Percentiles rank a stretch among this genome's conserved stretches.
These are phyloP conservation scores for Evansstolkia leycettana DNA, from an alignment of 495 filamentous ascomycete genomes.

Conservation along the genomic window DNA sequence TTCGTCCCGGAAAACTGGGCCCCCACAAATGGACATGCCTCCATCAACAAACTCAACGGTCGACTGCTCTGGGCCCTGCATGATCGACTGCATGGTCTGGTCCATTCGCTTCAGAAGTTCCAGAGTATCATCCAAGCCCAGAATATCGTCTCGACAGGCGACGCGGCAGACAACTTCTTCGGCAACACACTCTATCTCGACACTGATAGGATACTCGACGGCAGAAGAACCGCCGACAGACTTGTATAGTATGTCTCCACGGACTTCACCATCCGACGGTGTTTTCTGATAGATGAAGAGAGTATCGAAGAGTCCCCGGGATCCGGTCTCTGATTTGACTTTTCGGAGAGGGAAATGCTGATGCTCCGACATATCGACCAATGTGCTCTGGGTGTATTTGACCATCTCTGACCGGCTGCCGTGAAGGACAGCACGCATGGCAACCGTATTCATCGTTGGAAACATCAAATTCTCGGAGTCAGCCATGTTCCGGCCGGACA, in stretches of 20 bases:
- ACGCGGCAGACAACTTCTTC: conserved; percentile 48
- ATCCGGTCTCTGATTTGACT: conserved; percentile 18
- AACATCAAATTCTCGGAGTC: conserved; percentile 49
- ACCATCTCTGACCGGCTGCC: conserved; percentile 49
- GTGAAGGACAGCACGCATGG: conserved; percentile 49
- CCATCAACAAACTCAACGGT: conserved; percentile 36
- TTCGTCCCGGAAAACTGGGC: conserved; percentile 18
- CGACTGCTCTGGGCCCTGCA: conserved; percentile 29
- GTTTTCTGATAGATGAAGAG: conserved; percentile 57
- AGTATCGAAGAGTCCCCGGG: conserved; percentile 43
- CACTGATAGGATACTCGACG: conserved; percentile 68
- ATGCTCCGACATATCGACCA: conserved; percentile 38
- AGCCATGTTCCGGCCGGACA: conserved; percentile 55
- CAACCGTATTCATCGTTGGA: conserved; percentile 69
- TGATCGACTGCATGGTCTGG: conserved; percentile 37
- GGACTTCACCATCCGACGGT: not conserved
- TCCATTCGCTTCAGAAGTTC: conserved; percentile 43
- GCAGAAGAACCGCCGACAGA: conserved; percentile 47
- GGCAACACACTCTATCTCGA: conserved; percentile 57
- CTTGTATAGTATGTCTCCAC: conserved; percentile 25
- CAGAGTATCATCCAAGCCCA: conserved; percentile 27
- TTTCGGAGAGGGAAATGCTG: conserved; percentile 58
- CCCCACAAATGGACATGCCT: conserved; percentile 40
- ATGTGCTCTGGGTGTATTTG: conserved; percentile 43
- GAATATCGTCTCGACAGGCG: conserved; percentile 48